Evolutionary conservation across 768 basidiomycete species (phyloP).

Genomic region (Mycena amicta): DNA sequence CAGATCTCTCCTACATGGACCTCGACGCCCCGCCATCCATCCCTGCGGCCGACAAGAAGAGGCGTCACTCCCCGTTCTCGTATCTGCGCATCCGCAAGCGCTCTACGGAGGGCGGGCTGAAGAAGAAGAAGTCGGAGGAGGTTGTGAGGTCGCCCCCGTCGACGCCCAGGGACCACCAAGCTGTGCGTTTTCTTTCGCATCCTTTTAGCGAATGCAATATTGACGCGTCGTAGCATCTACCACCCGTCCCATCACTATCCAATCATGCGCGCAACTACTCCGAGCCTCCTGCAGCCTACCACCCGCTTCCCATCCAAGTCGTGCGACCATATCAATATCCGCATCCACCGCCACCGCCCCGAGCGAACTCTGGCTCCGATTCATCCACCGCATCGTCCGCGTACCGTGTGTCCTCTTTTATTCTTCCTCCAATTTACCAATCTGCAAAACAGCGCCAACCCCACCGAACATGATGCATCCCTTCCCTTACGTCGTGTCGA

Average conservation of each 20-base stretch:
- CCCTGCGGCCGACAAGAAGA: slow-evolving; percentile 4
- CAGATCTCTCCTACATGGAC: slow-evolving; percentile 17
- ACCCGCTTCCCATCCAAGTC: not conserved
- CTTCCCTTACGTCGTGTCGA: not conserved
- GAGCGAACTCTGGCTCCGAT: not conserved
- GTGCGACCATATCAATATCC: not conserved
- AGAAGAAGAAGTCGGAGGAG: not conserved
- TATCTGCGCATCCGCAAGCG: slow-evolving; percentile 18
- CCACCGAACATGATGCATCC: not conserved
- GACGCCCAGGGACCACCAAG: not conserved
- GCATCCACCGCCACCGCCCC: not conserved
- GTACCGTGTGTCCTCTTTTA: not conserved
- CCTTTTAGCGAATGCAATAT: not conserved
- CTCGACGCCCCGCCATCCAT: slow-evolving; percentile 10
- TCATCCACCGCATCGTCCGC: not conserved
- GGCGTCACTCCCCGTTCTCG: slow-evolving; percentile 17
- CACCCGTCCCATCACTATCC: slow-evolving; percentile 13
- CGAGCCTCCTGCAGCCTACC: not conserved
- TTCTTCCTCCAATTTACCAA: not conserved
- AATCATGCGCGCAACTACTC: slow-evolving; percentile 16
- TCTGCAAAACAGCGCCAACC: slow-evolving; percentile 4
- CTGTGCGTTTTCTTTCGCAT: not conserved
- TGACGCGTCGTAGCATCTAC: not conserved
- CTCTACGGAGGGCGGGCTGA: slow-evolving; percentile 11
- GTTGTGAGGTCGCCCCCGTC: slow-evolving; percentile 9